These are phyloP conservation scores for Aureobasidium namibiae DNA, from an alignment of 2,329 filamentous ascomycete species.

Conservation along the genomic window DNA sequence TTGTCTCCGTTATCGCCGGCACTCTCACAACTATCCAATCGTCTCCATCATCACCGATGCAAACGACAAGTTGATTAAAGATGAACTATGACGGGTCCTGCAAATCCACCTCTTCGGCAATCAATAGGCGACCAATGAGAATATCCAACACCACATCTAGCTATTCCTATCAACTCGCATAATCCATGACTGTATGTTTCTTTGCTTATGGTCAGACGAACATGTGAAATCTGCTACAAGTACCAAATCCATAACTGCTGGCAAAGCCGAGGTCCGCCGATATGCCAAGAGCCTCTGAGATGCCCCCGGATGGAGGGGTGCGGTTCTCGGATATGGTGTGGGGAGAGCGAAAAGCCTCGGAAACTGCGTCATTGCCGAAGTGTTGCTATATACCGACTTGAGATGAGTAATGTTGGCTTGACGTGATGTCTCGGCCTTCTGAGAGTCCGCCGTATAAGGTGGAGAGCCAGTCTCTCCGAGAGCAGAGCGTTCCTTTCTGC, in stretches of 20 bases:
- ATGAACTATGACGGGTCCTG: background rate
- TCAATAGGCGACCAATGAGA: background rate
- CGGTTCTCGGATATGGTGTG: background rate
- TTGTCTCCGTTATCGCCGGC: too few species aligned
- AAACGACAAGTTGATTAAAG: background rate
- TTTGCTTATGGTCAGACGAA: background rate
- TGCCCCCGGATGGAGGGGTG: background rate
- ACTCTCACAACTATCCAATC: too few species aligned
- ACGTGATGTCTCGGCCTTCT: background rate
- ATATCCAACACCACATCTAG: background rate
- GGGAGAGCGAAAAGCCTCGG: background rate
- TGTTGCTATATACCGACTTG: background rate
- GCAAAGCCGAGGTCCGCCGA: background rate
- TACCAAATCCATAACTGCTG: background rate
- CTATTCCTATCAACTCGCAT: background rate
- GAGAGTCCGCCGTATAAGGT: background rate
- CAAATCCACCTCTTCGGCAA: background rate
- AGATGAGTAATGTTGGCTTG: background rate
- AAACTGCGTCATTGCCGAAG: background rate
- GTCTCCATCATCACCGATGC: too few species aligned
- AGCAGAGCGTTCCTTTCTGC: background rate
- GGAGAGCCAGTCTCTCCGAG: background rate
- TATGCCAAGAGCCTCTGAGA: background rate
- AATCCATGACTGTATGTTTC: background rate
- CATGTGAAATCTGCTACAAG: background rate